Evolutionary conservation across 1,139 yeast species (phyloP), one percentile per base, ranked within the genome.

Genomic region (Citeromyces hawaiiensis): DNA sequence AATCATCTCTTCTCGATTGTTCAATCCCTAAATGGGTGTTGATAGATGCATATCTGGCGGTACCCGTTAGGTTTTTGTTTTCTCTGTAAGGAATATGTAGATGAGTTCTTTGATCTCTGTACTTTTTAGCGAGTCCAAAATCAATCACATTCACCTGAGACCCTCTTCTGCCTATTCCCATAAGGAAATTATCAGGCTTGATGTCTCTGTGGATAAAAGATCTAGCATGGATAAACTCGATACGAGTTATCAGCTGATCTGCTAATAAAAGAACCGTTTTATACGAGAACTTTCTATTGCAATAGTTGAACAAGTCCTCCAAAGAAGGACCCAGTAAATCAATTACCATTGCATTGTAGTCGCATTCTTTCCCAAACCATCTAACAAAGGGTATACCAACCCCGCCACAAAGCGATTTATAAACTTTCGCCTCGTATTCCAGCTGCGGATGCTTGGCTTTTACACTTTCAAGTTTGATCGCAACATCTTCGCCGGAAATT

Each of bases 281-380:
- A 63, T 82, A 83, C 37, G 94, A 80, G 61, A 91, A 91, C 60
- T 85, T 83, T 46, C 98, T 70, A 61, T 85, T 85, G 65, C 98
- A 91, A 60, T 88, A 91, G 63, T 91, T 88, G 71, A 91, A 91
- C 53, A 91, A 68, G 57, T 91, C 98, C 58, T 91, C 98, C 48
- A 91, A 68, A 1, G 95, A 83, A 3, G 98, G 98, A 6, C 98
- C 98, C 53, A 91, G 69, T 42, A 91, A 71, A 58, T 91, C 98
- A 53, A 91, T 87, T 39, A 91, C 97, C 87, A 91, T 82, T 36
- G 96, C 96, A 58, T 91, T 86, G 57, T 86, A 88, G 57, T 88
- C 96, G 51, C 95, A 85, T 58, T 91, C 98, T 2, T 94, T 83
- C 33, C 98, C 98, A 59, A 78, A 91, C 96, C 96, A 91, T 58